Evolutionary conservation across 2,329 filamentous ascomycete genomes (phyloP).

Genomic region (Scytalidium sp.): DNA sequence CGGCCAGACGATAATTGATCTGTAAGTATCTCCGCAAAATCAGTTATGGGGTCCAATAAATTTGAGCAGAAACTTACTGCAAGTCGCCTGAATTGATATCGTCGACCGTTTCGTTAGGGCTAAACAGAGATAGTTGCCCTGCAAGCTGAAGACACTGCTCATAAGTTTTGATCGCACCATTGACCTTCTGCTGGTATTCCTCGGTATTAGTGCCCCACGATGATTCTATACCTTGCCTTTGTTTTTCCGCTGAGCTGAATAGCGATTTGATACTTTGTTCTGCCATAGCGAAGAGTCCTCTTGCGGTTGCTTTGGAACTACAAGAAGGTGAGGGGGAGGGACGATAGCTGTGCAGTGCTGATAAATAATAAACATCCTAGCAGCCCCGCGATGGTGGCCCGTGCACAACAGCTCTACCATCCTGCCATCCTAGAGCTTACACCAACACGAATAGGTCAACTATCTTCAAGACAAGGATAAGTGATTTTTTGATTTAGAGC

Average conservation of each 20-base stretch:
- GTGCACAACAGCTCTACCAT: too few species aligned
- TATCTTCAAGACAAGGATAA: too few species aligned
- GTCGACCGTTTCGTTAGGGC: constrained; percentile 82
- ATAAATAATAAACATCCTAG: too few species aligned
- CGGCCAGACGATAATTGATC: constrained; percentile 74
- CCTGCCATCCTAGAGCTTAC: too few species aligned
- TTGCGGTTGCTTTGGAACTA: constrained; percentile 1
- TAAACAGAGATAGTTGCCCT: constrained; percentile 76
- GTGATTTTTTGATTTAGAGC: too few species aligned
- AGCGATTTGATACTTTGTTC: constrained; percentile 45
- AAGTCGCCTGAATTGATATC: constrained; percentile 83
- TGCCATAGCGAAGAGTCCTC: constrained; percentile 32
- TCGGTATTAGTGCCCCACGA: constrained; percentile 63
- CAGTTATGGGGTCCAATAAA: constrained; percentile 12
- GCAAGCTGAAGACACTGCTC: constrained; percentile 69
- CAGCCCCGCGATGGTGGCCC: too few species aligned
- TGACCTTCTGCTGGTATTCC: constrained; percentile 65
- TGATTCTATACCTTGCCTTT: constrained; percentile 56
- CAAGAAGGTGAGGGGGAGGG: not conserved
- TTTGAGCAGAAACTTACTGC: constrained; percentile 48
- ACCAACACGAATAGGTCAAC: too few species aligned
- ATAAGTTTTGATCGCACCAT: constrained; percentile 66
- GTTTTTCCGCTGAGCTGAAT: constrained; percentile 51
- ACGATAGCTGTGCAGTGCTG: too few species aligned
- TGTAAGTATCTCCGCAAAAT: constrained; percentile 61